These are phyloP conservation scores for Magnaporthiopsis poae DNA, from an alignment of 2,329 filamentous ascomycete species.

Conservation along the genomic window DNA sequence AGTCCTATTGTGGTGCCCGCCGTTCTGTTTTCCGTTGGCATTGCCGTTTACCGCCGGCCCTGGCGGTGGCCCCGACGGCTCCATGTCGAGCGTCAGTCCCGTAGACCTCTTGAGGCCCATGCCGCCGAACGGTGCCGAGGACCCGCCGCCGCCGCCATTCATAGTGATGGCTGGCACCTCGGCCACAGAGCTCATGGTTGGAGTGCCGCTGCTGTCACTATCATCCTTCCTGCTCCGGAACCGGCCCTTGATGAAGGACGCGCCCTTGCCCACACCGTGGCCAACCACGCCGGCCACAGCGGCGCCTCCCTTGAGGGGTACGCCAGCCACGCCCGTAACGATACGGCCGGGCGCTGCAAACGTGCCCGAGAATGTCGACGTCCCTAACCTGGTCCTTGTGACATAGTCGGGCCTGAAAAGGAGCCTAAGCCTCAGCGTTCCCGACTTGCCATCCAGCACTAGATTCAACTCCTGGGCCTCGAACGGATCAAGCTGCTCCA, in stretches of 20 bases:
- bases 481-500: conserved; percentile 78
- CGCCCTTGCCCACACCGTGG: conserved; percentile 77
- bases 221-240: conserved; percentile 61
- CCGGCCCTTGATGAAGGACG: conserved; percentile 79
- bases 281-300: conserved; percentile 63
- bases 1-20: conserved; percentile 36
- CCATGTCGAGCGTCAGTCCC: conserved; percentile 25
- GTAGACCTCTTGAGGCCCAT: conserved; percentile 32
- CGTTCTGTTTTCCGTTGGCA: conserved; percentile 11
- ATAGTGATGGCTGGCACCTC: conserved; percentile 35
- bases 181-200: conserved; percentile 25
- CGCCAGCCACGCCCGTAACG: conserved; percentile 69
- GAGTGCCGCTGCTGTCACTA: conserved; percentile 24
- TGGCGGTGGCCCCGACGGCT: conserved; percentile 21
- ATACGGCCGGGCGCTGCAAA: conserved; percentile 82
- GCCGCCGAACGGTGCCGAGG: conserved; percentile 16
- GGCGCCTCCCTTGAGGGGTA: conserved; percentile 84
- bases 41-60: conserved; percentile 23
- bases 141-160: conserved; percentile 31
- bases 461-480: conserved; percentile 64
- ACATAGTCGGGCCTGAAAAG: conserved; percentile 92
- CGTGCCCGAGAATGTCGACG: conserved; percentile 83
- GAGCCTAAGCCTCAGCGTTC: conserved; percentile 69
- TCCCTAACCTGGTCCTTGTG: conserved; percentile 74
- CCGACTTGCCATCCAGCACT: conserved; percentile 78